A percentile compares a stretch with the other conserved stretches of the same genome.
Evolutionary conservation across 2,329 filamentous ascomycete genomes (phyloP).

Genomic region (Chrysoporthe puriensis): DNA sequence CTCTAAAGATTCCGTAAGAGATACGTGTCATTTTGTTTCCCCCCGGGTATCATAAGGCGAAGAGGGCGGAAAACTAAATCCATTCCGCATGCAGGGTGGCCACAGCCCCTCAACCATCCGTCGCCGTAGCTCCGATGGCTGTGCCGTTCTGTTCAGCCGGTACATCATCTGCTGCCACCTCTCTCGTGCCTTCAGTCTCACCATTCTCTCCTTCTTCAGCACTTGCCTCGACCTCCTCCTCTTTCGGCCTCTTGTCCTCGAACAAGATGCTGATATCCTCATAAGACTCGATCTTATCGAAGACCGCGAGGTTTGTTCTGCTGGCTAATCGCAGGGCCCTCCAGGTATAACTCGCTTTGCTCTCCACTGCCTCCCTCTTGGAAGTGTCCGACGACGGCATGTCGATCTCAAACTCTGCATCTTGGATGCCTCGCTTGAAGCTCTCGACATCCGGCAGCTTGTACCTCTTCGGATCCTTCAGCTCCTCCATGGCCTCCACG

Average conservation of each 20-base stretch:
- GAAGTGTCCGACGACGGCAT: slow-evolving; percentile 70
- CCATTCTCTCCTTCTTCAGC: neutral
- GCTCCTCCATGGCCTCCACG: slow-evolving; percentile 63
- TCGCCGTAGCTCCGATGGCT: neutral
- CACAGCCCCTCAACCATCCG: slow-evolving; percentile 4
- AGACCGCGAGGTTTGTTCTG: slow-evolving; percentile 71
- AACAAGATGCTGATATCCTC: slow-evolving; percentile 69
- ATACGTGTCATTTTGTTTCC: neutral
- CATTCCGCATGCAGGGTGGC: neutral
- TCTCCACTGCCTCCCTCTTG: slow-evolving; percentile 61
- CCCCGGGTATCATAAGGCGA: slow-evolving; percentile 25
- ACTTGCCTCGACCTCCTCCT: slow-evolving; percentile 37
- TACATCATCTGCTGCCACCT: slow-evolving; percentile 14
- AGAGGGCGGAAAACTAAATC: neutral
- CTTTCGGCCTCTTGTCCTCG: slow-evolving; percentile 42
- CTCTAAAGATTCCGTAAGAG: neutral
- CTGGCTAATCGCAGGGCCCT: slow-evolving; percentile 81
- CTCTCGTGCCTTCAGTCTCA: neutral
- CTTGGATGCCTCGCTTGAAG: slow-evolving; percentile 74
- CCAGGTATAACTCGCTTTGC: slow-evolving; percentile 90
- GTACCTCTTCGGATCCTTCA: slow-evolving; percentile 69
- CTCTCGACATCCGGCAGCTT: slow-evolving; percentile 69
- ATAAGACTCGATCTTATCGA: slow-evolving; percentile 87
- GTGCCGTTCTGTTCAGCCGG: slow-evolving; percentile 8
- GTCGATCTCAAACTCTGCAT: slow-evolving; percentile 83